Conservation (phyloP, 805 yeast species). For the Teunomyces kruisii region DNA sequence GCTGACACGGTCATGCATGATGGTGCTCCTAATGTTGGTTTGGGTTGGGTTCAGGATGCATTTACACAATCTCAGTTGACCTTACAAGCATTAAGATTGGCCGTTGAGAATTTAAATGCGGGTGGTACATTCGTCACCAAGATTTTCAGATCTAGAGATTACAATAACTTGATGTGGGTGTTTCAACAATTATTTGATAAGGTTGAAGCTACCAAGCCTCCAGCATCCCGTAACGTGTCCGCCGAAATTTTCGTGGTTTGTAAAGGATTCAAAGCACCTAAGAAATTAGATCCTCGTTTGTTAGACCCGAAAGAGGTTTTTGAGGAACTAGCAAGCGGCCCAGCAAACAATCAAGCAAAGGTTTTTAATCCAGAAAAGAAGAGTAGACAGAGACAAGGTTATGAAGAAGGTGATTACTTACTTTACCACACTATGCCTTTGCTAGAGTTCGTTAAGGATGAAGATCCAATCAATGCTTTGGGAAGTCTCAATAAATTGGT, state of each 20-base stretch:
- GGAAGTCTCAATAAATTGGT: slow-evolving; percentile 71
- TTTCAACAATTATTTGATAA: slow-evolving; percentile 93
- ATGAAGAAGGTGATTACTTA: slow-evolving; percentile 86
- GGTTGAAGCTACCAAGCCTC: slow-evolving; percentile 98
- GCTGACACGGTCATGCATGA: slow-evolving; percentile 98
- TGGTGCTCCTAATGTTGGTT: slow-evolving; percentile 99
- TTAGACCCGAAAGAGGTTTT: slow-evolving; percentile 92
- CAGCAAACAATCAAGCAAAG: slow-evolving; percentile 80
- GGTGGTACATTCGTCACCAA: slow-evolving; percentile 97
- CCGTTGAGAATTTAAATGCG: slow-evolving; percentile 85
- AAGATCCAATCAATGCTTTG: slow-evolving; percentile 78
- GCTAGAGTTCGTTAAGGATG: slow-evolving; percentile 77
- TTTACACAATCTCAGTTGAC: slow-evolving; percentile 96
- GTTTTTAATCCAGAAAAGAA: slow-evolving; percentile 93
- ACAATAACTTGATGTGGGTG: slow-evolving; percentile 96
- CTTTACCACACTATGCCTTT: slow-evolving; percentile 70
- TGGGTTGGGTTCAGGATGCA: slow-evolving; percentile 99
- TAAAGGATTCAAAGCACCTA: slow-evolving; percentile 93
- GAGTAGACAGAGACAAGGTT: slow-evolving; percentile 90
- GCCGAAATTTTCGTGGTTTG: slow-evolving; percentile 99
- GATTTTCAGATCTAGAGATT: slow-evolving; percentile 97
- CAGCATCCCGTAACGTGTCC: slow-evolving; percentile 97
- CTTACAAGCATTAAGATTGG: slow-evolving; percentile 87
- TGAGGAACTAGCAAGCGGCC: slow-evolving; percentile 75
- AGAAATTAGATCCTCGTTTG: slow-evolving; percentile 87